These are phyloP conservation scores for Alternaria sp. DNA, from an alignment of 2,329 filamentous ascomycete species.

Conservation along the genomic window DNA sequence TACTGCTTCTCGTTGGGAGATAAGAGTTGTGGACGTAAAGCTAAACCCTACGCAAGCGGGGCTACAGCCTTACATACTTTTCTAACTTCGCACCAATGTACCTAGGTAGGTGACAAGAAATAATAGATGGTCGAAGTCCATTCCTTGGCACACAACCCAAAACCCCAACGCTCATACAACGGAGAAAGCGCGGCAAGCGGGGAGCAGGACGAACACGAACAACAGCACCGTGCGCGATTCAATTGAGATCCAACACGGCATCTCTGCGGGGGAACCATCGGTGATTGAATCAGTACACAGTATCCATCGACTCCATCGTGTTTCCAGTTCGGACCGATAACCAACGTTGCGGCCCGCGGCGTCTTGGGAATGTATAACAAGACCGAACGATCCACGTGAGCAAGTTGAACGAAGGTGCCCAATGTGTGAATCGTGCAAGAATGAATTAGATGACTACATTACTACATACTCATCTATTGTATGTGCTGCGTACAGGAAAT, in stretches of 20 bases:
- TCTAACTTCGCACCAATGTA: background rate
- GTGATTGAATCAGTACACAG: background rate
- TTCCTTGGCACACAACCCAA: background rate
- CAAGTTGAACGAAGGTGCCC: background rate
- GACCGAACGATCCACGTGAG: background rate
- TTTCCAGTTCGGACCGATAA: constrained; percentile 1
- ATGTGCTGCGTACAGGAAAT: constrained; percentile 1
- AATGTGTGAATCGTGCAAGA: background rate
- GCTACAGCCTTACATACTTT: background rate
- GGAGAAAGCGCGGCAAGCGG: background rate
- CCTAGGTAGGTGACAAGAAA: background rate
- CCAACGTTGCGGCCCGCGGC: background rate
- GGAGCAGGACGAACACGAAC: background rate
- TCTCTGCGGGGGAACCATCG: background rate
- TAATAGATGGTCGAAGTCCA: background rate
- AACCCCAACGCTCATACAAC: background rate
- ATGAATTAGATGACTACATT: background rate
- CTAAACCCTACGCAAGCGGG: background rate
- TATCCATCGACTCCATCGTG: background rate
- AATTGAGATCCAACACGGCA: background rate
- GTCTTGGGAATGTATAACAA: background rate
- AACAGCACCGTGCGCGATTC: background rate
- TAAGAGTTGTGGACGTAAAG: background rate
- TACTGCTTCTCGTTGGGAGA: background rate
- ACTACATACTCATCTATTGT: background rate